Evolutionary conservation across 2,329 filamentous ascomycete genomes (phyloP), one percentile per base, ranked within the genome.

Genomic region (Hirsutella thompsonii): DNA sequence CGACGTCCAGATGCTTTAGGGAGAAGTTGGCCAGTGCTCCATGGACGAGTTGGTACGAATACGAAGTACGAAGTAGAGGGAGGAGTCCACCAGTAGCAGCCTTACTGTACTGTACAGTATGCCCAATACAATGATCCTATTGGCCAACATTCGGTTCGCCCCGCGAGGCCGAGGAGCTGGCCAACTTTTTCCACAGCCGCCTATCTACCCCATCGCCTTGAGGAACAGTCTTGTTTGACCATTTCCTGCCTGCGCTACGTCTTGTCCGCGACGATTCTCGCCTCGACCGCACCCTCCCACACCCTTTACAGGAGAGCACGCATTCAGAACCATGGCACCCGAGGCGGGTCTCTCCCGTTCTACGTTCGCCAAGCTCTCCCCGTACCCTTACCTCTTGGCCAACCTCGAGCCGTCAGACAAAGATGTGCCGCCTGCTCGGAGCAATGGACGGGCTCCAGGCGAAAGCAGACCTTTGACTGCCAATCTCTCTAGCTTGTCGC

Each of bases 311-410:
- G 20, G 23, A 6, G 23, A 26, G 23, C 6, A 26, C 20, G 8
- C 14, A 5, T 19, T 20, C 16, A n/a, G 9, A 21, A 19, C 23
- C 32, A 59, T 61, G 60, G 52, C 61, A 11, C 23, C 23, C 11
- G 47, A 52, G 4, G 47, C 53, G 33, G 68, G 68, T 40, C 61
- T 75, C 42, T 64, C 70, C 36, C 66, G 83, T 54, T 67, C 83
- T 50, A 81, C 86, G 52, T 94, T 94, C 62, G 86, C 88, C 44
- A 89, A 89, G 55, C 80, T 95, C 56, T 87, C 87, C 29, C 89
- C 92, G 5, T 81, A 87, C 50, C 83, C 87, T 8, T 95, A 86
- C 65, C 80, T 96, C 46, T 82, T 93, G 56, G 85, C 88, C 40
- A 92, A 93, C 61, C 83, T 96, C 52, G 74, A 82, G 47, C 74